A percentile compares a stretch with the other conserved stretches of the same genome.
These are phyloP conservation scores for Cerrena zonata DNA, from an alignment of 1,284 basidiomycete species.

Conservation along the genomic window DNA sequence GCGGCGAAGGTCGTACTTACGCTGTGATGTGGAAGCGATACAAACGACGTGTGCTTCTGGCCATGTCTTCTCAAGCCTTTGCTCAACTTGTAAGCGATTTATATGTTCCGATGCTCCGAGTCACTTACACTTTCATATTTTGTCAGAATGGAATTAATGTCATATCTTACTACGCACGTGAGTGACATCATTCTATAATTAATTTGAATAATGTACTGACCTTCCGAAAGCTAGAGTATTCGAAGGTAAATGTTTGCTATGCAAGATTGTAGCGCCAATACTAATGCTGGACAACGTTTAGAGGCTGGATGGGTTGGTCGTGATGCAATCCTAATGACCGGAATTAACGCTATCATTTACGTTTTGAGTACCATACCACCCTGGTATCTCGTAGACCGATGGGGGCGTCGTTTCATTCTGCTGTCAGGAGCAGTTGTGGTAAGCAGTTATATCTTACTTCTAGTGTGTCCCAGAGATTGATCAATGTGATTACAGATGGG, in stretches of 20 bases:
- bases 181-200: constrained; percentile 34
- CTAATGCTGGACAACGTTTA: constrained; percentile 27
- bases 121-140: constrained; percentile 10
- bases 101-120: neutral
- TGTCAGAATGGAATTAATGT: constrained; percentile 85
- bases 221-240: constrained; percentile 63
- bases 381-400: constrained; percentile 93
- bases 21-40: constrained; percentile 83
- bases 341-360: constrained; percentile 88
- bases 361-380: constrained; percentile 77
- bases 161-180: constrained; percentile 91
- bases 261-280: neutral
- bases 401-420: constrained; percentile 85
- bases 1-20: constrained; percentile 81
- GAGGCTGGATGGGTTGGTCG: constrained; percentile 97
- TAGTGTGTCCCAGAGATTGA: no score
- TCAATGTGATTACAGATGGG: constrained; percentile 74
- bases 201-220: constrained; percentile 1
- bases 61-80: constrained; percentile 96
- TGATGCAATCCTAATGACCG: constrained; percentile 94
- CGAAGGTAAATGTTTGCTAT: constrained; percentile 52
- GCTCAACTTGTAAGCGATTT: constrained; percentile 73
- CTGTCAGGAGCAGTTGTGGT: constrained; percentile 87
- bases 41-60: constrained; percentile 83
- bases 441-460: constrained; percentile 27